Evolutionary conservation across 495 filamentous ascomycete genomes (phyloP).

Genomic region (Hypoxylon rickii): DNA sequence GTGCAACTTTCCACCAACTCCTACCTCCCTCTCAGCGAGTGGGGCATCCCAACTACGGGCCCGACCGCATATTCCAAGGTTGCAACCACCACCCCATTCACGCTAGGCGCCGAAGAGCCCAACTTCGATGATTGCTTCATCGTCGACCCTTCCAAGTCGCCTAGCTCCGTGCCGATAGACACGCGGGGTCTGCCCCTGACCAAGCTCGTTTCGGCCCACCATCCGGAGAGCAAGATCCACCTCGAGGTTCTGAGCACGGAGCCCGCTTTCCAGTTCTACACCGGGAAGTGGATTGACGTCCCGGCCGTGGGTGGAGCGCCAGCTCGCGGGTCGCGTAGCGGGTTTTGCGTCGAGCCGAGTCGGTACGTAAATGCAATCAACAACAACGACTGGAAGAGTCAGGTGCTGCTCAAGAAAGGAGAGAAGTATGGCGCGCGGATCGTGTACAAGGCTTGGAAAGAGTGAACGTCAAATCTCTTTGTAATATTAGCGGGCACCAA

Average conservation of each 20-base stretch:
- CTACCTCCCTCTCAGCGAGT: constrained; percentile 74
- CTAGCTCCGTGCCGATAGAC: constrained; percentile 67
- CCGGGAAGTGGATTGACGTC: constrained; percentile 81
- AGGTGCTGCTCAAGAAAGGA: constrained; percentile 78
- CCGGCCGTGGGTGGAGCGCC: constrained; percentile 67
- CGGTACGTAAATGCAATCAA: constrained; percentile 89
- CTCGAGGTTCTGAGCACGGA: constrained; percentile 87
- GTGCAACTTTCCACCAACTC: constrained; percentile 70
- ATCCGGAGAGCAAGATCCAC: constrained; percentile 72
- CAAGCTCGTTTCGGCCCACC: constrained; percentile 67
- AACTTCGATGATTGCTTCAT: constrained; percentile 93
- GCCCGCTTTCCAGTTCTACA: constrained; percentile 96
- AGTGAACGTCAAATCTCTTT: constrained; percentile 32
- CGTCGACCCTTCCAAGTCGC: constrained; percentile 56
- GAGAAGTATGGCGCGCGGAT: constrained; percentile 77
- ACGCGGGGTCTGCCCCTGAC: constrained; percentile 69
- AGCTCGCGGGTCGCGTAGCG: constrained; percentile 65
- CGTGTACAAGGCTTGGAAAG: constrained; percentile 81
- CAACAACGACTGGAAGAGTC: constrained; percentile 73
- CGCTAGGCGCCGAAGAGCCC: constrained; percentile 65
- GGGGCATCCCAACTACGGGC: constrained; percentile 67
- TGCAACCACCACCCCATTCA: constrained; percentile 66
- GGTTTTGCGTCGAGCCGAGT: constrained; percentile 90
- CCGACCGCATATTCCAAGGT: constrained; percentile 65
- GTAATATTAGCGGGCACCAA: neutral